phyloP scores from a whole-genome alignment of 192 early-diverging fungal species.

The Gaertneriomyces sp. region DNA sequence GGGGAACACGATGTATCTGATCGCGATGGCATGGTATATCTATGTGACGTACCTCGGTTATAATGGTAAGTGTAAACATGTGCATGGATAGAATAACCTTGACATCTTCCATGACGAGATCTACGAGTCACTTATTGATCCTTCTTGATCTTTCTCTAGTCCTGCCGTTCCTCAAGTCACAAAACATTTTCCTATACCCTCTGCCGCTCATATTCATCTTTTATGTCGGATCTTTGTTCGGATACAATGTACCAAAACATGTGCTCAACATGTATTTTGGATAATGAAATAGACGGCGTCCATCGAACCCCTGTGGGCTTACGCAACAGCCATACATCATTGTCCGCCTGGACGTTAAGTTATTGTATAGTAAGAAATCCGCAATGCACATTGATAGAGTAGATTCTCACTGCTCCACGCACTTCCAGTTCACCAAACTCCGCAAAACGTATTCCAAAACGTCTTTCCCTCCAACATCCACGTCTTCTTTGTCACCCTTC shows the following conservation, averaged over 20 bases:
- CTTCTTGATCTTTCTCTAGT: constrained; percentile 48
- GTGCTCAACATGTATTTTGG: constrained; percentile 77
- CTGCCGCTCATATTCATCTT: constrained; percentile 56
- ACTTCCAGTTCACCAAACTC: constrained; percentile 57
- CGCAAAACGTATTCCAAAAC: constrained; percentile 55
- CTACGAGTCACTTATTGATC: not conserved
- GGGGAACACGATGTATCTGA: constrained; percentile 85
- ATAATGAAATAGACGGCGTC: not conserved
- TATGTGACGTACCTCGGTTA: constrained; percentile 92
- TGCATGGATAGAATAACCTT: not conserved
- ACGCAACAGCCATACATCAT: too few relatives aligned
- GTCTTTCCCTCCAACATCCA: constrained; percentile 41
- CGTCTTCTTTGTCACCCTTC: too few relatives aligned
- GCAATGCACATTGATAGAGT: too few relatives aligned
- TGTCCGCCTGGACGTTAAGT: too few relatives aligned
- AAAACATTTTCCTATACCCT: constrained; percentile 85
- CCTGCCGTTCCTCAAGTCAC: constrained; percentile 87
- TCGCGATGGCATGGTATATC: constrained; percentile 73
- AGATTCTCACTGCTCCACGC: too few relatives aligned
- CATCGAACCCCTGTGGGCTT: too few relatives aligned
- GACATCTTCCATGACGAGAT: too few relatives aligned
- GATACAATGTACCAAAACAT: constrained; percentile 69
- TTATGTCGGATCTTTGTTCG: constrained; percentile 45
- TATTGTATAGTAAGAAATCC: too few relatives aligned
- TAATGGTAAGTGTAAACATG: constrained; percentile 60